Conservation (phyloP, 2,329 filamentous ascomycete genomes). For the Alternaria sp. region DNA sequence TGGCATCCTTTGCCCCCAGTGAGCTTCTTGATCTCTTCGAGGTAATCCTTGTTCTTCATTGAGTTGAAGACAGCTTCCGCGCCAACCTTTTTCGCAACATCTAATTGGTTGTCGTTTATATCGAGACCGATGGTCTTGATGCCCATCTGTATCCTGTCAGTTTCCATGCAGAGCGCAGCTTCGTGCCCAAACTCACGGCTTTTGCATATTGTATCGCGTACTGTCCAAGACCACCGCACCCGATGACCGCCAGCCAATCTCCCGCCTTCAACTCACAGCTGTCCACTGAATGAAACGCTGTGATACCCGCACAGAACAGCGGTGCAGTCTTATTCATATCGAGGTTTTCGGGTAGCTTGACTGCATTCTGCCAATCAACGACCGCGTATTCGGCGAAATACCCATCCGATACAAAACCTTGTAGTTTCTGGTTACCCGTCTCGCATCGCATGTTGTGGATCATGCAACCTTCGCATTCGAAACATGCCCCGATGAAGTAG, state of each 20-base stretch:
- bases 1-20: constrained; percentile 50
- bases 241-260: constrained; percentile 54
- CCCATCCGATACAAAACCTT: constrained; percentile 54
- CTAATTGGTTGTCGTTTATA: constrained; percentile 52
- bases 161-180: too few relatives aligned
- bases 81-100: constrained; percentile 49
- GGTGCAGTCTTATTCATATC: constrained; percentile 50
- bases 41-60: constrained; percentile 47
- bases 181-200: constrained; percentile 30
- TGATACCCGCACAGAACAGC: constrained; percentile 60
- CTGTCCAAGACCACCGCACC: constrained; percentile 56
- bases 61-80: constrained; percentile 55
- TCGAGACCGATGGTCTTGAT: constrained; percentile 54
- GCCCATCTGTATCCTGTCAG: constrained; percentile 42
- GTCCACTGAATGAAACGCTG: constrained; percentile 46
- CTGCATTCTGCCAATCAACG: constrained; percentile 55
- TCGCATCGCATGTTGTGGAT: constrained; percentile 53
- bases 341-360: constrained; percentile 48
- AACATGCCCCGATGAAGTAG: constrained; percentile 56
- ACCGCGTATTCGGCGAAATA: constrained; percentile 58
- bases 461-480: constrained; percentile 57
- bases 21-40: constrained; percentile 50
- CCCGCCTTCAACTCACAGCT: constrained; percentile 41
- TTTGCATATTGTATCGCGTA: constrained; percentile 57
- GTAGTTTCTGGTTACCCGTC: constrained; percentile 48